These are phyloP conservation scores for Osmozyma mogii DNA, from an alignment of 805 yeast genomes.

Conservation along the genomic window DNA sequence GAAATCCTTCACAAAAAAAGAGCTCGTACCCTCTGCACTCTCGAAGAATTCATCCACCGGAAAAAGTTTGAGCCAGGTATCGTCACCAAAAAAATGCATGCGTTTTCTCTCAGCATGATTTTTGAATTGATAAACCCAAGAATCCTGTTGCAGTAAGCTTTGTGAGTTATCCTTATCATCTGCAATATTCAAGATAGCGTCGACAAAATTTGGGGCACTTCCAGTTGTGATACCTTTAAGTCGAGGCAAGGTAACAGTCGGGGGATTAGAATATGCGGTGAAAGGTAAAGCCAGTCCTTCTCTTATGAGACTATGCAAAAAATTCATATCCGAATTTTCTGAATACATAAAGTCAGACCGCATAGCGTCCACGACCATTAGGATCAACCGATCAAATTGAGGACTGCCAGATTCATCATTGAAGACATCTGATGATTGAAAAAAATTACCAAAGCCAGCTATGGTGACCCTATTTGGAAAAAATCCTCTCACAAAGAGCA, in stretches of 20 bases:
- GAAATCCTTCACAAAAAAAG: conserved; percentile 92
- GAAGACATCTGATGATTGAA: not conserved
- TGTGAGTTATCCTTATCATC: conserved; percentile 76
- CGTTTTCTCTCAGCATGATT: conserved; percentile 24
- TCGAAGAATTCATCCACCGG: conserved; percentile 51
- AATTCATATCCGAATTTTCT: conserved; percentile 50
- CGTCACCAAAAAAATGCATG: conserved; percentile 91
- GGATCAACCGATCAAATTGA: conserved; percentile 57
- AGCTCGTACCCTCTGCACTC: conserved; percentile 76
- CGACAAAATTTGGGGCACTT: conserved; percentile 86
- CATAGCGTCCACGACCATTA: conserved; percentile 90
- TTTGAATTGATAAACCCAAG: conserved; percentile 73
- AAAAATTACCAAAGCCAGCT: not conserved
- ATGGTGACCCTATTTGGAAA: not conserved
- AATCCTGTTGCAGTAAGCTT: conserved; percentile 65
- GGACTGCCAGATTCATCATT: conserved; percentile 14
- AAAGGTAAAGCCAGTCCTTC: conserved; percentile 73
- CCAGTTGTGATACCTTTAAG: conserved; percentile 92
- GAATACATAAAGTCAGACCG: conserved; percentile 81
- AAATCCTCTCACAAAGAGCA: not conserved
- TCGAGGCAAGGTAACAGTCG: conserved; percentile 93
- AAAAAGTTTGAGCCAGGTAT: conserved; percentile 91
- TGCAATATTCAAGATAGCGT: conserved; percentile 88
- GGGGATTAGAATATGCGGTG: conserved; percentile 90
- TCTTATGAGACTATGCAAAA: conserved; percentile 57